Conservation (phyloP, 495 filamentous ascomycete genomes). For the Filosporella fistucella region DNA sequence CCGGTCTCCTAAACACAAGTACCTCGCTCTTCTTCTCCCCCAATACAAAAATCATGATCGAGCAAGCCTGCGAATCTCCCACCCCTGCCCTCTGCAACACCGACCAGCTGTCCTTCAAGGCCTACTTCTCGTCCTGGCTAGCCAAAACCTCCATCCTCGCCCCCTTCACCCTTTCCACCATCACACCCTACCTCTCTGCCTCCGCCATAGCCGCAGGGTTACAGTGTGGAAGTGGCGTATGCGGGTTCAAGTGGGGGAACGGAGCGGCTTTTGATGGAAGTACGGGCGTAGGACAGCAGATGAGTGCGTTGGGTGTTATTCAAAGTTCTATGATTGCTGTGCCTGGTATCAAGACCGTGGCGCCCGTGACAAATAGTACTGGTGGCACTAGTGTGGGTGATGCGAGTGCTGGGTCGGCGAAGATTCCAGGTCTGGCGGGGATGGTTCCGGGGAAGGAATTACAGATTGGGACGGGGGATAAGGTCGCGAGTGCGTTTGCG, state of each 20-base stretch:
- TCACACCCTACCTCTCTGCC: conserved; percentile 56
- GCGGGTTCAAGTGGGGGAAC: conserved; percentile 68
- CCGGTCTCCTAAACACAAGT: conserved; percentile 44
- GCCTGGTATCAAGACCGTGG: conserved; percentile 15
- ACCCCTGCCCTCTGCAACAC: conserved; percentile 61
- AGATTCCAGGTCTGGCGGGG: conserved; percentile 7
- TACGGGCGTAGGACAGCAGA: conserved; percentile 60
- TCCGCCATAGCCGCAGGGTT: conserved; percentile 58
- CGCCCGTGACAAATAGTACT: conserved; percentile 40
- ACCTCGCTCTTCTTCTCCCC: conserved; percentile 50
- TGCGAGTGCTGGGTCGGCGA: conserved; percentile 55
- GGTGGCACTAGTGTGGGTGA: conserved; percentile 76
- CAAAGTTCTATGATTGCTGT: conserved; percentile 44
- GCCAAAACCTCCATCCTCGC: conserved; percentile 63
- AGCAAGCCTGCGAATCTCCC: conserved; percentile 71
- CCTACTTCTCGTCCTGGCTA: conserved; percentile 79
- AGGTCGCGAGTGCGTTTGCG: conserved; percentile 55
- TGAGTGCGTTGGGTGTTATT: conserved; percentile 67
- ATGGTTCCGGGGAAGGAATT: conserved; percentile 11
- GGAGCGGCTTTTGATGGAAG: conserved; percentile 49
- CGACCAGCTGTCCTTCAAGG: conserved; percentile 83
- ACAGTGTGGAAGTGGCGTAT: conserved; percentile 55
- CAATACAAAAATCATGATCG: conserved; percentile 48
- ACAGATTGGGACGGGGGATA: conserved; percentile 45
- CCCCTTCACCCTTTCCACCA: conserved; percentile 53